Percentiles rank a stretch among this genome's conserved stretches.
phyloP scores from a whole-genome alignment of 2,329 filamentous ascomycete species.

The Westerdykella ornata region DNA sequence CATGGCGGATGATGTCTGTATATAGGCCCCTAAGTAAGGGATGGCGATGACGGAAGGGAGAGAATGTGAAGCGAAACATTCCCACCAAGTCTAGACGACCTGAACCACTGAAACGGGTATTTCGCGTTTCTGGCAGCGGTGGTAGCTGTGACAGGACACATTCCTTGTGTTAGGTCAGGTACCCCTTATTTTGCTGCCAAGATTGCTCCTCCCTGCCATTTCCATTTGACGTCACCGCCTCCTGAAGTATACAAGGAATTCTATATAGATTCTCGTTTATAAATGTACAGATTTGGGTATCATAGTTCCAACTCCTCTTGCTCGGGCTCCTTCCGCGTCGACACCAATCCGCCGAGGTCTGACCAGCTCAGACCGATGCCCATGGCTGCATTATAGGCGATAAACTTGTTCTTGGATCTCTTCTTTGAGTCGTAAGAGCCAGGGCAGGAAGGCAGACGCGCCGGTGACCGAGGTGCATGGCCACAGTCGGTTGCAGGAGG shows the following conservation, averaged over 20 bases:
- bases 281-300: neutral
- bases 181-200: too few relatives aligned
- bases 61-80: neutral
- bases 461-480: neutral
- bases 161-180: too few relatives aligned
- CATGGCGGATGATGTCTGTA: neutral
- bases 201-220: too few relatives aligned
- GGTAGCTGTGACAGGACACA: too few relatives aligned
- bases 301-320: conserved; percentile 5
- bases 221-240: too few relatives aligned
- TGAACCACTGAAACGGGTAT: too few relatives aligned
- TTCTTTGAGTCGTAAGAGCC: neutral
- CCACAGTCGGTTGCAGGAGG: too few relatives aligned
- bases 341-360: conserved; percentile 41
- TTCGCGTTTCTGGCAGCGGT: too few relatives aligned
- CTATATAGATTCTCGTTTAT: neutral
- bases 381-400: conserved; percentile 28
- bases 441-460: neutral
- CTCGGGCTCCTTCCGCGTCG: conserved; percentile 16
- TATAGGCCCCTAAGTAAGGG: conserved; percentile 1
- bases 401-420: conserved; percentile 11
- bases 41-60: neutral
- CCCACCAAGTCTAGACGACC: neutral
- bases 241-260: neutral
- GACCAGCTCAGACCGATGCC: conserved; percentile 36